Conservation (phyloP, 306 rosid genomes). For the Pyrus pyrifolia region DNA sequence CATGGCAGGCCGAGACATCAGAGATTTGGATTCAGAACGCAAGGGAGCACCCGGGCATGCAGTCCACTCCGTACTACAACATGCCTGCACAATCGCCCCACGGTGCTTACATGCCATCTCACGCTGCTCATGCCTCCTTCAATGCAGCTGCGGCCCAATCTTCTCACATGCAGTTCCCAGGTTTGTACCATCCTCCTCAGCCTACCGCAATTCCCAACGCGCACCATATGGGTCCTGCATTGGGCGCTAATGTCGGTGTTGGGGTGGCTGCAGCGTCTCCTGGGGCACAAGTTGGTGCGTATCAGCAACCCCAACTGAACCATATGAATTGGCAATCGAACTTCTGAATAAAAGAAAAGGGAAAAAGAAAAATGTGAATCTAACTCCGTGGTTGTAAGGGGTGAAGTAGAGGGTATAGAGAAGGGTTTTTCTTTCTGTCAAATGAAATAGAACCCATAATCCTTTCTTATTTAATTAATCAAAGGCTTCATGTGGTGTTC, state of each 20-base stretch:
- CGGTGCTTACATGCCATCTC: slow-evolving; percentile 78
- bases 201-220: slow-evolving; percentile 61
- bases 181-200: slow-evolving; percentile 89
- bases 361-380: slow-evolving; percentile 27
- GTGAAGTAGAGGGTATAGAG: slow-evolving; percentile 54
- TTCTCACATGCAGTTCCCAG: slow-evolving; percentile 97
- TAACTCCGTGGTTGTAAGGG: slow-evolving; percentile 56
- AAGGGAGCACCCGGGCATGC: slow-evolving; percentile 82
- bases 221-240: slow-evolving; percentile 79
- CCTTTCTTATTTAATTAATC: slow-evolving; percentile 25
- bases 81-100: slow-evolving; percentile 86
- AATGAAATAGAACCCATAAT: slow-evolving; percentile 27
- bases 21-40: slow-evolving; percentile 97
- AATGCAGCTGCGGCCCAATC: slow-evolving; percentile 87
- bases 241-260: slow-evolving; percentile 76
- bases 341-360: slow-evolving; percentile 47
- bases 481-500: neutral
- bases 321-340: slow-evolving; percentile 89
- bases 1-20: slow-evolving; percentile 79
- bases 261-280: slow-evolving; percentile 88
- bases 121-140: slow-evolving; percentile 66
- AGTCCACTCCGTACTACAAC: slow-evolving; percentile 78
- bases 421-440: slow-evolving; percentile 46
- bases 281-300: slow-evolving; percentile 87
- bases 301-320: slow-evolving; percentile 84